Percentiles rank a stretch among this genome's conserved stretches.
These are phyloP conservation scores for Mycena galericulata DNA, from an alignment of 768 basidiomycete genomes.

Conservation along the genomic window DNA sequence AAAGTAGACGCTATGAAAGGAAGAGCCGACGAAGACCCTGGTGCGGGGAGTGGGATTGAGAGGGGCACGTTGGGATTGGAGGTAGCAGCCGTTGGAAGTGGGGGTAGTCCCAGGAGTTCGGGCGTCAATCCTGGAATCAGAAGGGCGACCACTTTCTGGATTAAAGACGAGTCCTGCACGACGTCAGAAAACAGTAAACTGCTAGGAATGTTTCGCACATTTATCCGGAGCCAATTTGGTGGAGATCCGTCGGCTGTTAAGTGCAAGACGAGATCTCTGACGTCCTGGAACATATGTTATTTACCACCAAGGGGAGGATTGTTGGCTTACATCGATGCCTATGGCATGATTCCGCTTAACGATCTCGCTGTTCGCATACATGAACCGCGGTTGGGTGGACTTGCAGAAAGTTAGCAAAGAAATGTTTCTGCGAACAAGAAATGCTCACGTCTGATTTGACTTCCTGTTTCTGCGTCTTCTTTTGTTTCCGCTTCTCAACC, in stretches of 20 bases:
- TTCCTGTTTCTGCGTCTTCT: constrained; percentile 72
- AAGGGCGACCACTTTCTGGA: constrained; percentile 83
- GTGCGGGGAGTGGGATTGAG: constrained; percentile 51
- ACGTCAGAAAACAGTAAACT: constrained; percentile 9
- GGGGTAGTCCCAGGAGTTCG: constrained; percentile 77
- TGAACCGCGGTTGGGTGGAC: constrained; percentile 76
- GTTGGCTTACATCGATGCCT: constrained; percentile 77
- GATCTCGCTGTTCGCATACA: constrained; percentile 86
- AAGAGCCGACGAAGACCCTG: constrained; percentile 51
- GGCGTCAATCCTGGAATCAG: constrained; percentile 90
- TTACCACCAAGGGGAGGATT: not conserved
- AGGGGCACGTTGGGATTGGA: constrained; percentile 68
- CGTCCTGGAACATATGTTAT: constrained; percentile 65
- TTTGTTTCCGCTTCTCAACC: constrained; percentile 77
- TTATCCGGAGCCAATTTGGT: constrained; percentile 87
- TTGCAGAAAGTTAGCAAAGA: constrained; percentile 36
- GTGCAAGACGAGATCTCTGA: constrained; percentile 89
- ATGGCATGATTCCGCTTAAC: constrained; percentile 77
- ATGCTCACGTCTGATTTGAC: constrained; percentile 69
- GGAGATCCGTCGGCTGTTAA: constrained; percentile 86
- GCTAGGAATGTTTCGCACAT: constrained; percentile 59
- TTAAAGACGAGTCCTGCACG: constrained; percentile 73
- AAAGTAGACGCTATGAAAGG: constrained; percentile 85
- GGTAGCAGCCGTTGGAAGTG: constrained; percentile 76
- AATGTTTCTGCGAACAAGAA: not conserved